phyloP scores from a whole-genome alignment of 306 rosid genomes.

The Rubus parviflorus region DNA sequence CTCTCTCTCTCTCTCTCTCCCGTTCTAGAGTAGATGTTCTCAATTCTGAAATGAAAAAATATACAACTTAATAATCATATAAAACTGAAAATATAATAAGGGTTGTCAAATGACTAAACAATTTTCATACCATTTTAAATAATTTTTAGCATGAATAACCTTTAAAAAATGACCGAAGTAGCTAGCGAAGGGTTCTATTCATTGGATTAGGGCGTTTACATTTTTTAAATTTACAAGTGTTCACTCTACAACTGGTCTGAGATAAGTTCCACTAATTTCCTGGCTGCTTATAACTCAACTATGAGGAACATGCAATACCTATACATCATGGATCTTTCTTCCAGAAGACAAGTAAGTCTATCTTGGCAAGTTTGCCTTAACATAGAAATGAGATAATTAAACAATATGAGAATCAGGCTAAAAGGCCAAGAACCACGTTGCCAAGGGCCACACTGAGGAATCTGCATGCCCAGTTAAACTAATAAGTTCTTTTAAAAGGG shows the following conservation, averaged over 20 bases:
- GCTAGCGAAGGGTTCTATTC: not conserved
- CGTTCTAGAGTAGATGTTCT: no score
- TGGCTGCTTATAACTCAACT: not conserved
- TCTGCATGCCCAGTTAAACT: conserved; percentile 21
- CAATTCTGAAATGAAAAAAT: no score
- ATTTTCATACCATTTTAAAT: no score
- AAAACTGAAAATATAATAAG: no score
- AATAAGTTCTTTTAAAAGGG: conserved; percentile 12
- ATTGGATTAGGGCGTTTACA: not conserved
- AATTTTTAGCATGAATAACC: no score
- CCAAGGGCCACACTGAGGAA: conserved; percentile 8
- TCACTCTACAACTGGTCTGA: not conserved
- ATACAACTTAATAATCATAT: no score
- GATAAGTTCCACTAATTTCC: not conserved
- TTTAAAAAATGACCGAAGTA: no score
- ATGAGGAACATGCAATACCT: not conserved
- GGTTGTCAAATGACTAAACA: no score
- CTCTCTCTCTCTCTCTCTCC: no score
- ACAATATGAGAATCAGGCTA: conserved; percentile 16
- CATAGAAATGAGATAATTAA: conserved; percentile 2
- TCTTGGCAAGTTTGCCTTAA: conserved; percentile 8
- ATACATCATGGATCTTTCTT: not conserved
- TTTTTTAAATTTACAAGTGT: not conserved
- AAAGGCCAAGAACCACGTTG: conserved; percentile 23
- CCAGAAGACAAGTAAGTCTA: not conserved